Evolutionary conservation across 768 basidiomycete species (phyloP).

Genomic region (Pulveroboletus frians): DNA sequence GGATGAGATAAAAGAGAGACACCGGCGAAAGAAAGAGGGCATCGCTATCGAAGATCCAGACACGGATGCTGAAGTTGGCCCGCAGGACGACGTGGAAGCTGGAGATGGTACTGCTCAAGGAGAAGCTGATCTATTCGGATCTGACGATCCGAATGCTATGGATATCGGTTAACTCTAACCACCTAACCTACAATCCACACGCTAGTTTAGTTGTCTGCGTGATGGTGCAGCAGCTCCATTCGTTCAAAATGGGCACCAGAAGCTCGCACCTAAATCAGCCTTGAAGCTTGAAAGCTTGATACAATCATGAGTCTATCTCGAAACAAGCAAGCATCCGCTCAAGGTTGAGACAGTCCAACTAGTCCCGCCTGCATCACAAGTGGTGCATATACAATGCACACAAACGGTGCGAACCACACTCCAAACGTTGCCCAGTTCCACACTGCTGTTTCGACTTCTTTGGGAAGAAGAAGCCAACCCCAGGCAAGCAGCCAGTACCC

Average conservation of each 20-base stretch:
- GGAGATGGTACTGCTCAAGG: conserved; percentile 19
- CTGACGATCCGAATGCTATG: conserved; percentile 38
- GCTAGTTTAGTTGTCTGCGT: not conserved
- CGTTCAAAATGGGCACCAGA: not conserved
- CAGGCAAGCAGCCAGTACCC: conserved; percentile 47
- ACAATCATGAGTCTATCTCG: conserved; percentile 2
- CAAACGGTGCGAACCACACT: conserved; percentile 80
- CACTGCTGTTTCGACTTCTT: conserved; percentile 47
- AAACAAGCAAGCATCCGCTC: not conserved
- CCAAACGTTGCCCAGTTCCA: conserved; percentile 78
- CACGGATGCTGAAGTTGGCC: conserved; percentile 36
- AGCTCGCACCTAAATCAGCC: not conserved
- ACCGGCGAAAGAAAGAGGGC: conserved; percentile 67
- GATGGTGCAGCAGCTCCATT: not conserved
- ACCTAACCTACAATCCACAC: not conserved
- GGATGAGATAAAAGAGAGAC: conserved; percentile 75
- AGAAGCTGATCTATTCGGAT: conserved; percentile 42
- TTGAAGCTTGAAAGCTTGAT: not conserved
- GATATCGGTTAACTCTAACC: conserved; percentile 25
- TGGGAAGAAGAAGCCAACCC: conserved; percentile 50
- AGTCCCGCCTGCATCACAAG: conserved; percentile 67
- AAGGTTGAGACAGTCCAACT: conserved; percentile 36
- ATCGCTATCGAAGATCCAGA: conserved; percentile 38
- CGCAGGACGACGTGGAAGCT: conserved; percentile 33
- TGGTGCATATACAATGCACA: conserved; percentile 75